Base-by-base conservation (phyloP, 768 basidiomycete species). In the Macrolepiota dolichaula region DNA sequence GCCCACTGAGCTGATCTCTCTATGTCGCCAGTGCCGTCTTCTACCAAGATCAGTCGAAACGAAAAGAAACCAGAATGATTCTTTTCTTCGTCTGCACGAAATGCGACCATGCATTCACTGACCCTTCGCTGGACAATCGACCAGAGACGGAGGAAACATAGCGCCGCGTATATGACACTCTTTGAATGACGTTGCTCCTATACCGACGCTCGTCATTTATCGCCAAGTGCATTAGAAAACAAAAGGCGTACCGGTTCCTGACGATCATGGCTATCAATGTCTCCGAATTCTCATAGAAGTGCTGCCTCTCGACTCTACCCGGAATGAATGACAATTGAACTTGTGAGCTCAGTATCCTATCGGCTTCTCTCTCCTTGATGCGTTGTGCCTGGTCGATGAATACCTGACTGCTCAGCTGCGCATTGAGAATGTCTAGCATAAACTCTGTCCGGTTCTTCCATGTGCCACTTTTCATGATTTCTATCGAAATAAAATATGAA, bases 1-100 rank as follows among this genome's bases (percentile, higher is more conserved):
- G 50, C 40, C 37, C 54, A 46, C 32, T 42, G 51, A 42, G 50
- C 37, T 47, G 38, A 51, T 44, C 55, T 40, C 61, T 51, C 59
- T 59, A 19, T 50, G 53, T 13, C 63, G 61, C n/a, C 68, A 98
- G 96, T 69, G 86, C 93, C 54, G 96, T 98, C 4, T 85, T 92
- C 70, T 98, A 91, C 73, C 96, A 98, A 73, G 96, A 98, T 74
- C 96, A 98, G 72, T 97, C 94, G 17, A 96, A 96, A 71, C 88
- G 96, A 58, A 94, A 93, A 68, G 94, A 96, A 71, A 98, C 96
- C 1, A 84, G 91, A 1, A 96, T 96, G 94, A 92, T 92, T 53
- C 81, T 94, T 1, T 96, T 95, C 77, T 96, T 87, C 70, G 92
- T 94, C 50, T 96, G 93, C 71, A 84, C 86, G 22, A 89, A 89